Percentiles rank a stretch among this genome's conserved stretches.
Evolutionary conservation across 768 basidiomycete genomes (phyloP).

Genomic region (Dentipellis fragilis): DNA sequence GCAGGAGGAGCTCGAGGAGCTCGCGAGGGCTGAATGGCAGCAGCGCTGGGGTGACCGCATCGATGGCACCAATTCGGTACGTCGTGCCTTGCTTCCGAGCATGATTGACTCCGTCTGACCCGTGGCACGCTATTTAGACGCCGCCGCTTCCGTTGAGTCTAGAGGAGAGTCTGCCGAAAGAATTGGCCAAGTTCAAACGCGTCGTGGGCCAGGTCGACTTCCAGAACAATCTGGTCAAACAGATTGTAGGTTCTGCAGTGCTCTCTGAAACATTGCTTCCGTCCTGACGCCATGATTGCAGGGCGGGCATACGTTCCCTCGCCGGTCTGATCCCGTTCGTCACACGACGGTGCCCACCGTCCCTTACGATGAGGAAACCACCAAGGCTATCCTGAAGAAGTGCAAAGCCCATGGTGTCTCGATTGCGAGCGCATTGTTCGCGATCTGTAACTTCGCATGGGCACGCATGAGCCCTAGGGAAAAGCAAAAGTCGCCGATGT

Average conservation of each 20-base stretch:
- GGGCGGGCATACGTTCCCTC: slow-evolving; percentile 72
- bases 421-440: slow-evolving; percentile 67
- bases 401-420: slow-evolving; percentile 69
- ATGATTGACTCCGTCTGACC: too few relatives aligned
- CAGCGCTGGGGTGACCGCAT: slow-evolving; percentile 17
- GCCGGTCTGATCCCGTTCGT: slow-evolving; percentile 30
- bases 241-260: slow-evolving; percentile 18
- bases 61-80: not conserved
- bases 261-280: not conserved
- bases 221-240: slow-evolving; percentile 18
- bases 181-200: slow-evolving; percentile 16
- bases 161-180: slow-evolving; percentile 22
- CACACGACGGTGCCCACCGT: slow-evolving; percentile 65
- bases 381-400: slow-evolving; percentile 51
- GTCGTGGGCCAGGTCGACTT: slow-evolving; percentile 25
- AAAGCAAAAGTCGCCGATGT: slow-evolving; percentile 46
- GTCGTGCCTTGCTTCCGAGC: not conserved
- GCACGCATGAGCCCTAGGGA: slow-evolving; percentile 32
- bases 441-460: slow-evolving; percentile 71
- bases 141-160: slow-evolving; percentile 10
- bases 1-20: slow-evolving; percentile 20
- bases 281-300: slow-evolving; percentile 15
- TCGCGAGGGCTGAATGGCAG: slow-evolving; percentile 25
- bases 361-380: slow-evolving; percentile 43
- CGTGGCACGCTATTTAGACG: not conserved